Evolutionary conservation across 208 protist genomes (phyloP), one percentile per base, ranked within the genome.

Genomic region (Leishmania turanica): DNA sequence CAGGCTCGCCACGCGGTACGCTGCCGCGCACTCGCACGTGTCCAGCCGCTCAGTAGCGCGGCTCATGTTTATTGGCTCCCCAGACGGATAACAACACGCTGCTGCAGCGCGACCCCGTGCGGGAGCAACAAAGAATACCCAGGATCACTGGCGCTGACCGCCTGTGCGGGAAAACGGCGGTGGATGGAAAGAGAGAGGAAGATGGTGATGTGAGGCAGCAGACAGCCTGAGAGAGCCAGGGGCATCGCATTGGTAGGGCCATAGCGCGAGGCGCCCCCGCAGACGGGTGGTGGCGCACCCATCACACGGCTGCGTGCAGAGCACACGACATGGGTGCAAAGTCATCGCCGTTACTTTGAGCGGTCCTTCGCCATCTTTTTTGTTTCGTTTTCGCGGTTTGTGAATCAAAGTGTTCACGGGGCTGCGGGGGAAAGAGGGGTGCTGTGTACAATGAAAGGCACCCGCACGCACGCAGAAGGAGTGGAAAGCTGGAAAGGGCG

Each of bases 1-100:
- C 13, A 91, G 86, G 54, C 84, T 83, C 6, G 88, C 88, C 37
- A 91, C 80, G 5, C 79, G 80, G 47, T 80, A 85, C 69, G 83
- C 85, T 24, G 62, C 51, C 11, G 71, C 74, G 72, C 71, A 72
- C 54, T 85, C 81, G 7, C 21, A 40, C 1, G 49, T 68, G 69
- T 83, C 62, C 21, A 85, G 68, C 24, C 65, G 69, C 51, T 68
- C 69, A 31, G 58, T 77, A 3, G 58, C 75, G 31, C 71, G 78
- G n/a, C 66, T 73, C 70, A 88, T 78, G 49, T 37, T 76, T 42
- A 49, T 27, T 15, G 53, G 27, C 2, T 62, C 15, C 8, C n/a
- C 51, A 58, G 24, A 47, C 40, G 19, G 27, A 74, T 45, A 81
- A 37, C 74, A 42, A 71, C 49, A 45, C 83, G 54, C 40, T 56